Evolutionary conservation across 108 stramenopile genomes (phyloP).

Genomic region (Nitzschia inconspicua): DNA sequence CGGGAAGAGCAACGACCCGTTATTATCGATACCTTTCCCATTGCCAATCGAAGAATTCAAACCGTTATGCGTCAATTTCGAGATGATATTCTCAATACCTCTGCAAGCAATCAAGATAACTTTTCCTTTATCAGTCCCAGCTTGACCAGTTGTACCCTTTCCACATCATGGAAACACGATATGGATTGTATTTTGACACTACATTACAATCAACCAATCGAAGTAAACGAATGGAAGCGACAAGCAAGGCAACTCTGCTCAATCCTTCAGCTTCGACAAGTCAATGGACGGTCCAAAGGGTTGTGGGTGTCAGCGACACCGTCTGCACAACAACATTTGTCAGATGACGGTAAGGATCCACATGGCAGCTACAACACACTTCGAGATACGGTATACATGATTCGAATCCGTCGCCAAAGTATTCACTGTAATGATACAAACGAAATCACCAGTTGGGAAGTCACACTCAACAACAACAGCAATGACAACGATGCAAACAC

Average conservation of each 20-base stretch:
- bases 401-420: not conserved
- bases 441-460: not conserved
- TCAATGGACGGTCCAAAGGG: slow-evolving; percentile 52
- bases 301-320: too few species aligned
- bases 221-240: slow-evolving; percentile 31
- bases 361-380: slow-evolving; percentile 7
- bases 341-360: not conserved
- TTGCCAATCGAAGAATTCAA: slow-evolving; percentile 61
- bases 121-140: slow-evolving; percentile 3
- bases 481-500: not conserved
- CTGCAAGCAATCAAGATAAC: too few species aligned
- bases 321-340: slow-evolving; percentile 18
- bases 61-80: slow-evolving; percentile 47
- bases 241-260: slow-evolving; percentile 39
- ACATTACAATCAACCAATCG: slow-evolving; percentile 47
- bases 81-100: slow-evolving; percentile 9
- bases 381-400: slow-evolving; percentile 27
- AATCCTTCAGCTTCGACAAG: slow-evolving; percentile 23
- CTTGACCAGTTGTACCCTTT: slow-evolving; percentile 56
- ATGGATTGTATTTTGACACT: slow-evolving; percentile 53
- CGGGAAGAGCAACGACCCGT: slow-evolving; percentile 37
- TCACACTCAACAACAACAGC: not conserved
- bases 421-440: not conserved
- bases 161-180: slow-evolving; percentile 52
- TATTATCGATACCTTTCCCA: slow-evolving; percentile 46